These are phyloP conservation scores for Blastobotrys ciferrii DNA, from an alignment of 1,139 yeast genomes.

Conservation along the genomic window DNA sequence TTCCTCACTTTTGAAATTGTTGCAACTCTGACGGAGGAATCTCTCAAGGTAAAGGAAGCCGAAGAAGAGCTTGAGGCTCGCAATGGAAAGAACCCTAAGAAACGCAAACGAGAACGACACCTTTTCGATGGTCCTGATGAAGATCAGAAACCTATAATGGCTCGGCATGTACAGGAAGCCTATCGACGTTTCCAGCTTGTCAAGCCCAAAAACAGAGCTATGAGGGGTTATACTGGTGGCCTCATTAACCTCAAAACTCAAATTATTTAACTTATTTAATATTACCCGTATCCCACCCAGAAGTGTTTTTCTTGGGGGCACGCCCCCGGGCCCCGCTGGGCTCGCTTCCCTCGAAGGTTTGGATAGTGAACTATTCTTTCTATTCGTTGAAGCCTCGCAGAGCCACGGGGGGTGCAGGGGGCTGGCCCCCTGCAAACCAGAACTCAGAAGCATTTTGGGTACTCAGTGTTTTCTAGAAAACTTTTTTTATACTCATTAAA, in stretches of 20 bases:
- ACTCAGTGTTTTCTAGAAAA: neutral
- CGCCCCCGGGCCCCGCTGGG: too few relatives aligned
- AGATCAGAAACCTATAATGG: constrained; percentile 75
- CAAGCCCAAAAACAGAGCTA: constrained; percentile 60
- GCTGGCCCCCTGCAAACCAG: too few relatives aligned
- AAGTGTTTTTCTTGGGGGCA: too few relatives aligned
- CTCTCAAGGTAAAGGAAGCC: constrained; percentile 71
- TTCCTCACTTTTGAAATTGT: constrained; percentile 95
- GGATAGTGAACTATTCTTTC: too few relatives aligned
- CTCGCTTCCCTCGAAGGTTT: too few relatives aligned
- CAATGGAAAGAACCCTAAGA: constrained; percentile 31
- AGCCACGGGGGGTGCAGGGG: too few relatives aligned
- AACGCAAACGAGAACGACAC: constrained; percentile 49
- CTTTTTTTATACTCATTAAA: neutral
- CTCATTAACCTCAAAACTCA: constrained; percentile 36
- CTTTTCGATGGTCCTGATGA: constrained; percentile 91
- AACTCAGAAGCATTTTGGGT: too few relatives aligned
- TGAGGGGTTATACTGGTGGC: constrained; percentile 73
- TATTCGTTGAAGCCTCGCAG: too few relatives aligned
- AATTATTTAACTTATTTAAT: constrained; percentile 30
- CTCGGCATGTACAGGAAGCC: constrained; percentile 87
- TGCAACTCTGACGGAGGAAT: constrained; percentile 90
- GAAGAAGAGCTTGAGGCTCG: constrained; percentile 51
- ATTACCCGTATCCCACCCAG: too few relatives aligned
- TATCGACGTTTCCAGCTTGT: constrained; percentile 77